Evolutionary conservation across 2,329 filamentous ascomycete genomes (phyloP), one percentile per base, ranked within the genome.

Genomic region (Tothia fuscella): DNA sequence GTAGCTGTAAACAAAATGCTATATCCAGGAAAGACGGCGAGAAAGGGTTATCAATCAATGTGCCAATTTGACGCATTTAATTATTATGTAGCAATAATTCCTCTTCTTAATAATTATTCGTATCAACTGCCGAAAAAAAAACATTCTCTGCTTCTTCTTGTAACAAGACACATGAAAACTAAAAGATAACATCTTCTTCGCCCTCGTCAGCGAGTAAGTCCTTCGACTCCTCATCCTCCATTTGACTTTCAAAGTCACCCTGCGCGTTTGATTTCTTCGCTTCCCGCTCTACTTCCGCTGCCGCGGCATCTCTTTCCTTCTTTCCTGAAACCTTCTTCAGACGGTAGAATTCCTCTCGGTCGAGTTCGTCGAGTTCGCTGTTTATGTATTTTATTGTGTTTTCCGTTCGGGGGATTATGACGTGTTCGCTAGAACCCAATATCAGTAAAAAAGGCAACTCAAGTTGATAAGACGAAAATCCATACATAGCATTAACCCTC

Each of bases 331-430:
- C 72, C 71, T 98, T 98, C 67, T 98, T 98, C 57, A 98, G 65
- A 50, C 91, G 74, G 65, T 95, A 98, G 62, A 98, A 98, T 60
- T 98, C 91, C 61, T 96, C 91, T 69, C 91, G 78, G 64, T 96
- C 93, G 38, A 98, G 71, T 65, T 98, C 91, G 58, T 98, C 91
- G 13, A 98, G 75, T 61, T 98, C 91, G 1, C 89, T 94, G 66
- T 96, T 96, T 72, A 96, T 96, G 57, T 96, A 98, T 66, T 94
- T 95, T 69, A 98, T 98, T n/a, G 91, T 98, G 57, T 96, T 98
- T 61, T 98, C 91, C 12, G 91, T 98, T 50, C 91, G 76, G 10
- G 91, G 91, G 54, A 98, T 98, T 52, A 98, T 96, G 53, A 98
- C 85, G 61, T 93, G 83, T 63, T 91, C 84, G 55, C 77, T 82